Evolutionary conservation across 805 yeast species (phyloP).

Genomic region (Cephaloascus fragrans): DNA sequence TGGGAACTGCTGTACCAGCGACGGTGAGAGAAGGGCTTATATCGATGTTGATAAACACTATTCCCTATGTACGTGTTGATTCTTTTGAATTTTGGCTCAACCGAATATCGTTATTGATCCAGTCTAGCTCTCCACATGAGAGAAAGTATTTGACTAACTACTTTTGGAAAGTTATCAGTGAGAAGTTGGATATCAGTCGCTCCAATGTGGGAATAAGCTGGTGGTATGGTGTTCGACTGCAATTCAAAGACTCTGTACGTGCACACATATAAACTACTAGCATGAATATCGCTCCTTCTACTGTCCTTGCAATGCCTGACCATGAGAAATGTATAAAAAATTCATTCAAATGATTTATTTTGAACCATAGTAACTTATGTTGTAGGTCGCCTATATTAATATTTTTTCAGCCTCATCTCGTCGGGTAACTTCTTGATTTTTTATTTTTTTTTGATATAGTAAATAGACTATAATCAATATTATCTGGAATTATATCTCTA

Average conservation of each 20-base stretch:
- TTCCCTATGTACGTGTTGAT: slow-evolving; percentile 41
- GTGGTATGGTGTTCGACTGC: slow-evolving; percentile 44
- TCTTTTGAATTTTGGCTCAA: slow-evolving; percentile 37
- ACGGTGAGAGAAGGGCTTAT: slow-evolving; percentile 40
- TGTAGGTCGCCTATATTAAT: too few species aligned
- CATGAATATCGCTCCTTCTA: too few species aligned
- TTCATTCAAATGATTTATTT: too few species aligned
- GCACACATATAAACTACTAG: too few species aligned
- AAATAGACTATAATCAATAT: too few species aligned
- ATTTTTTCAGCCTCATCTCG: too few species aligned
- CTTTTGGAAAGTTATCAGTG: slow-evolving; percentile 48
- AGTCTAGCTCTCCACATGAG: slow-evolving; percentile 26
- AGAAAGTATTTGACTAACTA: slow-evolving; percentile 22
- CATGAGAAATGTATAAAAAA: too few species aligned
- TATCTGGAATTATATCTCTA: too few species aligned
- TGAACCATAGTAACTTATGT: too few species aligned
- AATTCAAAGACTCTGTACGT: too few species aligned
- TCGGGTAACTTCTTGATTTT: neutral
- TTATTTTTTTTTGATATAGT: neutral
- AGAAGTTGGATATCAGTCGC: slow-evolving; percentile 47
- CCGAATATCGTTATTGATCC: slow-evolving; percentile 25
- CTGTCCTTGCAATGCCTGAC: too few species aligned
- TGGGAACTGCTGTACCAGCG: slow-evolving; percentile 14
- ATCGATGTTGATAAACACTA: slow-evolving; percentile 33
- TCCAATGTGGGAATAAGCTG: slow-evolving; percentile 45